Percentiles rank a stretch among this genome's conserved stretches.
These are phyloP conservation scores for Amoeboaphelidium protococcarum DNA, from an alignment of 371 early-diverging fungal species.

Conservation along the genomic window DNA sequence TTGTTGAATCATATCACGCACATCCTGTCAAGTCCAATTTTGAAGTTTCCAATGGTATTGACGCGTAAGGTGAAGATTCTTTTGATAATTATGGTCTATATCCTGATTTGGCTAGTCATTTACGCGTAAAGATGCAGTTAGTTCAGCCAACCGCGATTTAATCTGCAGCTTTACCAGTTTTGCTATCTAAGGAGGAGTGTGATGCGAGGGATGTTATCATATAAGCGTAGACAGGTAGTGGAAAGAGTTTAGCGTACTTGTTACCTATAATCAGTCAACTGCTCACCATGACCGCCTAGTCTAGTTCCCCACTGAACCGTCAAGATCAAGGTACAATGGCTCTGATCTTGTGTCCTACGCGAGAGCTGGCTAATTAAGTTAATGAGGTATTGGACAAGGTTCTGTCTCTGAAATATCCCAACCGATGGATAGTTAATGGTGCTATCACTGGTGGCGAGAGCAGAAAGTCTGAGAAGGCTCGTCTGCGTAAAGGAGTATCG, in stretches of 20 bases:
- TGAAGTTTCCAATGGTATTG: no score
- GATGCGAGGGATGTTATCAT: conserved; percentile 42
- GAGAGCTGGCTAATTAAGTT: conserved; percentile 17
- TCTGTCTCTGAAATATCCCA: conserved; percentile 1
- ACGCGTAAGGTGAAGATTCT: no score
- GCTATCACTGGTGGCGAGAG: conserved; percentile 8
- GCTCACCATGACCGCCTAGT: conserved; percentile 8
- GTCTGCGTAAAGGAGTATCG: conserved; percentile 8
- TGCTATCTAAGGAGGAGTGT: no score
- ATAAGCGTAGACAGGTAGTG: conserved; percentile 90
- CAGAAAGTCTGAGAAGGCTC: conserved; percentile 5
- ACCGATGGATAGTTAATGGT: conserved; percentile 5
- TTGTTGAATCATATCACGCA: no score
- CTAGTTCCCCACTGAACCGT: conserved; percentile 2
- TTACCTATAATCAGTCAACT: conserved; percentile 35
- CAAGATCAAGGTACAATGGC: conserved; percentile 5
- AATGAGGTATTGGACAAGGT: conserved; percentile 6
- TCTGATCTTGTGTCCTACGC: conserved; percentile 15
- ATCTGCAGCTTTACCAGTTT: no score
- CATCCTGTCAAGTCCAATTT: no score
- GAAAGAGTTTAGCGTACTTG: conserved; percentile 90
- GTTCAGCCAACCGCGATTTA: no score
- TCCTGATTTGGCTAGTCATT: no score
- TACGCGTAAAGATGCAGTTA: no score
- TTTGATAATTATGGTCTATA: no score